Evolutionary conservation across 1,139 yeast species (phyloP).

Genomic region (Yarrowia galli): DNA sequence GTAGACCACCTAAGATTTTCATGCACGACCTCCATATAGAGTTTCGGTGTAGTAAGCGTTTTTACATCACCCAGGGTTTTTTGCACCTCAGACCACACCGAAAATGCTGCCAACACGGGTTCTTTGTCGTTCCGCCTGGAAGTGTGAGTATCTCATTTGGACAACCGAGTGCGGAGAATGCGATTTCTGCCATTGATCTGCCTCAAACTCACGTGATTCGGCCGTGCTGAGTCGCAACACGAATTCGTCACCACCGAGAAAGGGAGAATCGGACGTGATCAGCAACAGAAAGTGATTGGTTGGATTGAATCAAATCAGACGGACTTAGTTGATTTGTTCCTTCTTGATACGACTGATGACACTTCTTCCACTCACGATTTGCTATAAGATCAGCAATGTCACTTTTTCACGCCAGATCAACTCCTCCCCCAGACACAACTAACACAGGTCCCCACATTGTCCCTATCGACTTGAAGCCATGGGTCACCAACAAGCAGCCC

Average conservation of each 20-base stretch:
- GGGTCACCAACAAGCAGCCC: slow-evolving; percentile 79
- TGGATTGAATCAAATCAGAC: background rate
- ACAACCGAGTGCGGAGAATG: background rate
- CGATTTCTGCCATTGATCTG: background rate
- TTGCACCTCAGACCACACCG: slow-evolving; percentile 23
- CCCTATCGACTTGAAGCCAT: slow-evolving; percentile 88
- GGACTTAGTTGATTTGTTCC: background rate
- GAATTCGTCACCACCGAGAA: slow-evolving; percentile 43
- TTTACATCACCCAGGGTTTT: slow-evolving; percentile 15
- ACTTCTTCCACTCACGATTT: background rate
- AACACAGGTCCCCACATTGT: slow-evolving; percentile 86
- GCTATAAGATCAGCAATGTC: background rate
- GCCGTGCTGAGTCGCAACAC: too few species aligned
- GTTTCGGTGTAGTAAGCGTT: slow-evolving; percentile 31
- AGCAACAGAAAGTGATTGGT: background rate
- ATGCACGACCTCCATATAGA: slow-evolving; percentile 16
- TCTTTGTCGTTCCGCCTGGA: slow-evolving; percentile 81
- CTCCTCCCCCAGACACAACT: too few species aligned
- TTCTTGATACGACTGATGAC: background rate
- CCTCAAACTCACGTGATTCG: background rate
- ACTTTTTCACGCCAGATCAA: background rate
- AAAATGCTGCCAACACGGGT: slow-evolving; percentile 66
- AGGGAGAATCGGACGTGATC: background rate
- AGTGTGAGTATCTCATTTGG: slow-evolving; percentile 52
- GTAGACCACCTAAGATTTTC: slow-evolving; percentile 26